Conservation (phyloP, 805 yeast species). For the Alloascoidea africana region DNA sequence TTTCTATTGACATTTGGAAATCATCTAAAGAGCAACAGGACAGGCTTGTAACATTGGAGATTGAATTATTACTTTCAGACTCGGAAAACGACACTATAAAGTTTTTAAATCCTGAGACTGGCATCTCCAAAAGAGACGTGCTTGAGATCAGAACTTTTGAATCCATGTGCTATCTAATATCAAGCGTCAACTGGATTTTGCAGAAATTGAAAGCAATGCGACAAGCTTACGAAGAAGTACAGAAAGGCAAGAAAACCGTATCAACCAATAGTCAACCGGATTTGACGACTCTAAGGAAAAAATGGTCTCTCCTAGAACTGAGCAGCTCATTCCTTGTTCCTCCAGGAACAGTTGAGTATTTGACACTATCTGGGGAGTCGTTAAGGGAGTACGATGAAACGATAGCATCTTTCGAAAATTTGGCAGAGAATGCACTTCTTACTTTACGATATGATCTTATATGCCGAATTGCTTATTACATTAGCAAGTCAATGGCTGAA, state of each 20-base stretch:
- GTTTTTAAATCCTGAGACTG: constrained; percentile 14
- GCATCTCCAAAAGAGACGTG: constrained; percentile 31
- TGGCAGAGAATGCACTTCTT: constrained; percentile 16
- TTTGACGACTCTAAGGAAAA: constrained; percentile 2
- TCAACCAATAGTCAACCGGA: background rate
- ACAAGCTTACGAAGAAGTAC: constrained; percentile 17
- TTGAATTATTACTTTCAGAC: background rate
- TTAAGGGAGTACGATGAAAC: constrained; percentile 15
- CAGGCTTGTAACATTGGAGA: background rate
- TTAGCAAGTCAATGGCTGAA: constrained; percentile 30
- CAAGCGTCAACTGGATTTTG: constrained; percentile 40
- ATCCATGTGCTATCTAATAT: constrained; percentile 34
- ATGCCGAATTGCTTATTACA: constrained; percentile 33
- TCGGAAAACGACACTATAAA: constrained; percentile 4
- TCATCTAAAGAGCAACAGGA: background rate
- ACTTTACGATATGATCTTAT: constrained; percentile 44
- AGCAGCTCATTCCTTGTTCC: constrained; percentile 1
- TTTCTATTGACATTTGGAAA: background rate
- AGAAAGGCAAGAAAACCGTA: too few relatives aligned
- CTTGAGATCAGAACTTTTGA: constrained; percentile 37
- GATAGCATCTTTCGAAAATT: constrained; percentile 11
- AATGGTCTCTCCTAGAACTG: constrained; percentile 5
- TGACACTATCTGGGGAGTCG: constrained; percentile 11
- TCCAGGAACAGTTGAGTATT: constrained; percentile 3
- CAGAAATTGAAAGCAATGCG: constrained; percentile 44